Percentiles rank a stretch among this genome's conserved stretches.
Evolutionary conservation across 2,329 filamentous ascomycete species (phyloP).

Genomic region (Fusarium torreyae): DNA sequence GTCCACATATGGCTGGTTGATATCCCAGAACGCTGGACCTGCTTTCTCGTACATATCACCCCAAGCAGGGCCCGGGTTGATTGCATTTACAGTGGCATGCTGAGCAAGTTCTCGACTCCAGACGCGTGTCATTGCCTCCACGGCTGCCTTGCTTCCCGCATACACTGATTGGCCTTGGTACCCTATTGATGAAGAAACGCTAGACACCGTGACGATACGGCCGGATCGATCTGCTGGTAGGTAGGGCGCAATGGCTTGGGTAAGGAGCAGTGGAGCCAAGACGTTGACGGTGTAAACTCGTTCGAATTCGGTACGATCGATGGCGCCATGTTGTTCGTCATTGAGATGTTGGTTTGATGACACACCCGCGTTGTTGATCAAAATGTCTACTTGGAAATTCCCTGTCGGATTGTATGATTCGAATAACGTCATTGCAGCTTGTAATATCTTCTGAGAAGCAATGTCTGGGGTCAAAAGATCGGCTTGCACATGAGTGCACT

Average conservation of each 20-base stretch:
- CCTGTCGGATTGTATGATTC: no score
- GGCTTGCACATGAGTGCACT: conserved; percentile 30
- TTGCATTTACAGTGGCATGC: conserved; percentile 72
- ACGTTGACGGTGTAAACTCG: conserved; percentile 72
- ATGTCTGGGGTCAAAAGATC: conserved; percentile 65
- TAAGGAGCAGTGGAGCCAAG: conserved; percentile 69
- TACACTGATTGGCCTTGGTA: conserved; percentile 70
- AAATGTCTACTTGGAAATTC: conserved; percentile 57
- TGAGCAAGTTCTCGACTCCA: conserved; percentile 72
- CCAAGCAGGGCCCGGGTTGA: conserved; percentile 62
- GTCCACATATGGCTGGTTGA: no score
- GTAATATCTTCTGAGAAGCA: conserved; percentile 66
- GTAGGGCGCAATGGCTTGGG: conserved; percentile 68
- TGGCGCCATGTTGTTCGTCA: conserved; percentile 58
- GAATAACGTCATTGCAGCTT: no score
- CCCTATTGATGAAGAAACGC: conserved; percentile 67
- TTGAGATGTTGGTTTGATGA: no score
- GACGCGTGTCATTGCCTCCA: conserved; percentile 74
- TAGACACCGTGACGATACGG: conserved; percentile 71
- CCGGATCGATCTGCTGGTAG: conserved; percentile 70
- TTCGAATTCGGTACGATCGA: conserved; percentile 67
- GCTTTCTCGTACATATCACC: conserved; percentile 55
- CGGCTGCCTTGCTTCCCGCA: conserved; percentile 73
- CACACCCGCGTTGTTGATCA: conserved; percentile 72
- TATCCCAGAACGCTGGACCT: no score